phyloP scores from a whole-genome alignment of 1,139 yeast species.

The Magnusiomyces tetraspermus region DNA sequence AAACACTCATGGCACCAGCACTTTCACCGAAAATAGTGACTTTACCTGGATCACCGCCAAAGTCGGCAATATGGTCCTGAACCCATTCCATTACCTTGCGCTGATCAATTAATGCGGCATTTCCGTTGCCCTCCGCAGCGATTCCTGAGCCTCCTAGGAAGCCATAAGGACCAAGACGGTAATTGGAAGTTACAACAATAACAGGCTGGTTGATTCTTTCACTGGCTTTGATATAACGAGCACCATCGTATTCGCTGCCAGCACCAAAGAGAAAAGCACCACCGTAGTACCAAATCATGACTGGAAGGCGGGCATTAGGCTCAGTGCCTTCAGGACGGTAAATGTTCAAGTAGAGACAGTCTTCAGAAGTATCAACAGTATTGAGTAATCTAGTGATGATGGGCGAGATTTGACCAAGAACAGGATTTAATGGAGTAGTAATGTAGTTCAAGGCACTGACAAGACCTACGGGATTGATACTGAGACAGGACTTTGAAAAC shows the following conservation, averaged over 20 bases:
- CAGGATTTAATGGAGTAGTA: not conserved
- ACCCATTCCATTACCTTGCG: constrained; percentile 30
- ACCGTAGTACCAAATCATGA: constrained; percentile 33
- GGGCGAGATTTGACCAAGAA: not conserved
- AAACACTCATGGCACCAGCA: constrained; percentile 31
- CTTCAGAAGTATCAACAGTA: constrained; percentile 16
- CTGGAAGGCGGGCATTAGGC: constrained; percentile 24
- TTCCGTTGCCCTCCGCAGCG: constrained; percentile 14
- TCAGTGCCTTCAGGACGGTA: constrained; percentile 17
- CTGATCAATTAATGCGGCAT: constrained; percentile 30
- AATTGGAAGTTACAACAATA: constrained; percentile 21
- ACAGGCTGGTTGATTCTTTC: constrained; percentile 19
- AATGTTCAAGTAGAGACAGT: constrained; percentile 21
- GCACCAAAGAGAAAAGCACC: constrained; percentile 29
- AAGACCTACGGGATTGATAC: constrained; percentile 3
- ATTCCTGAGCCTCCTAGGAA: constrained; percentile 23
- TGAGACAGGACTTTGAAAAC: constrained; percentile 4
- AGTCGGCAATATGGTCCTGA: constrained; percentile 24
- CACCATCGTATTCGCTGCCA: constrained; percentile 14
- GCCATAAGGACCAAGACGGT: constrained; percentile 29
- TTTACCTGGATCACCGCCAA: constrained; percentile 30
- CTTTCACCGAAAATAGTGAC: constrained; percentile 30
- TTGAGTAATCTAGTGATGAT: not conserved
- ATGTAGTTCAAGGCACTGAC: not conserved
- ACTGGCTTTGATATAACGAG: constrained; percentile 18